phyloP scores from a whole-genome alignment of 2,329 filamentous ascomycete genomes.

The Aspergillus quadricinctus region DNA sequence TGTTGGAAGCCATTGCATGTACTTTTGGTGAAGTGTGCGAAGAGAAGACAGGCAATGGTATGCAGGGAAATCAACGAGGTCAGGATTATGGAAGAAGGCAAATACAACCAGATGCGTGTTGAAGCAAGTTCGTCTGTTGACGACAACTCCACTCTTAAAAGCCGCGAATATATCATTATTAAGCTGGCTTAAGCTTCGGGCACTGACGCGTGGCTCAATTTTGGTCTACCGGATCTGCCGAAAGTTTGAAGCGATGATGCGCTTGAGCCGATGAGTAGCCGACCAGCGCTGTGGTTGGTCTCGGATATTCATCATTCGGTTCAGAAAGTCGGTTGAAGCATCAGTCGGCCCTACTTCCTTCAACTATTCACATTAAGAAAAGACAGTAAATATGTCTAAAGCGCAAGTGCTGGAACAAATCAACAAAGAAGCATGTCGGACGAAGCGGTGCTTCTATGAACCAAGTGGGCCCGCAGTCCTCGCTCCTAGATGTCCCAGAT shows the following conservation, averaged over 20 bases:
- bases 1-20: conserved; percentile 16
- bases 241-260: conserved; percentile 14
- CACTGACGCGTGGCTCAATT: not conserved
- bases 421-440: too few species aligned
- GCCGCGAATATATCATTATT: not conserved
- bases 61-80: too few species aligned
- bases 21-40: not conserved
- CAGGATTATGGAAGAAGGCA: not conserved
- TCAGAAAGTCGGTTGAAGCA: not conserved
- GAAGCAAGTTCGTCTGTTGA: not conserved
- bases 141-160: not conserved
- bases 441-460: too few species aligned
- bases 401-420: too few species aligned
- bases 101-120: not conserved
- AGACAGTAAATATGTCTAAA: too few species aligned
- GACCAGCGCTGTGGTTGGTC: not conserved
- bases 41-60: not conserved
- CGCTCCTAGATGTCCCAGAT: too few species aligned
- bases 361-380: too few species aligned
- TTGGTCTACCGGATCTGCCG: conserved; percentile 14
- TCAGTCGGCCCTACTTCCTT: too few species aligned
- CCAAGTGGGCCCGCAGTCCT: too few species aligned
- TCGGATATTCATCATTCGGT: not conserved
- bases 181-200: not conserved
- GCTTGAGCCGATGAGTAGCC: conserved; percentile 16